Base-by-base conservation (phyloP, 73 alveolate species). In the Tetrahymena elliotti region DNA sequence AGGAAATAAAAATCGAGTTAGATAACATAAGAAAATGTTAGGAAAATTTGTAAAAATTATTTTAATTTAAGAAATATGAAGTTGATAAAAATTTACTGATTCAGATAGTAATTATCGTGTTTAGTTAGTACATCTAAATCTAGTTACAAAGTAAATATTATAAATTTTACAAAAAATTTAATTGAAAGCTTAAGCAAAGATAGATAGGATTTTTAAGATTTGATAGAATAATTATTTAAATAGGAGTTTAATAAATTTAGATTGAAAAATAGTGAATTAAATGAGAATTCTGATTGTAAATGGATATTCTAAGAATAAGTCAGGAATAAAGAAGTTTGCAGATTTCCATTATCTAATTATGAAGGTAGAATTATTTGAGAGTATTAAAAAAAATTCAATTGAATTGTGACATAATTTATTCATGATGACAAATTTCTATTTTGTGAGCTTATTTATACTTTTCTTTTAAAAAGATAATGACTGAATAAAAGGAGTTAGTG, bases 401-500 rank as follows among this genome's bases (percentile, higher is more conserved):
- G 33, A 68, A 47, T 47, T 18, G 82, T 10, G 31, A 27, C 82
- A 47, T n/a, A n/a, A n/a, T n/a, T n/a, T n/a, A n/a, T 4, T 47
- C 20, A 47, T 47, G 10, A 7, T 38, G 5, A 47, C 82, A 0
- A 47, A 27, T 47, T 4, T 15, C 3, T 0, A 47, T 15, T 0
- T 18, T 47, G 20, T 8, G 2, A 5, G 31, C 82, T 18, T 8
- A 7, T 13, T 47, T 10, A 47, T 12, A 40, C 27, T 47, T 68
- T 68, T 68, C 6, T 27, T 6, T n/a, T 1, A 22, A 27, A 68
- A 68, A 94, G 96, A 84, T 83, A 35, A 52, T 88, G 83, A 94
- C 96, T 4, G 96, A 94, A 52, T 84, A 94, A 38, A 94, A 94
- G 52, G 96, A 94, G 83, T 88, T 94, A 35, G 84, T 94, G 11